These are phyloP conservation scores for Benincasa hispida DNA, from an alignment of 306 rosid genomes.

Conservation along the genomic window DNA sequence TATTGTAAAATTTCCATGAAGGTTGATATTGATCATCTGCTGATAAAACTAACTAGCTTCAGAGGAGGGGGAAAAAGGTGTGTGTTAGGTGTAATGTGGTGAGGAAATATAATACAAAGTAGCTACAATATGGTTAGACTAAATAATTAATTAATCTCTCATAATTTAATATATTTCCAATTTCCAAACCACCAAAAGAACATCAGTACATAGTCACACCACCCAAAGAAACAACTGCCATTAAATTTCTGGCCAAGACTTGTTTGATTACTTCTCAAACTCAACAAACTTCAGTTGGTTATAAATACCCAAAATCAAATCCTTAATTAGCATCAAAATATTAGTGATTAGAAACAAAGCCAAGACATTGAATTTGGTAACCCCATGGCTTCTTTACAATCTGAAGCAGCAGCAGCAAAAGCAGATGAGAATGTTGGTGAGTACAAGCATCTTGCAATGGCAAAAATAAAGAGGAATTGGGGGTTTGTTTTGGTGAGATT, in stretches of 20 bases:
- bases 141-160: too few species aligned
- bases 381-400: neutral
- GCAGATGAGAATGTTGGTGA: constrained; percentile 4
- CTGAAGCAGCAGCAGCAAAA: constrained; percentile 20
- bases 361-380: neutral
- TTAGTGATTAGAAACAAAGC: neutral
- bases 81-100: too few species aligned
- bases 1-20: too few species aligned
- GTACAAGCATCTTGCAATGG: neutral
- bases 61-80: too few species aligned
- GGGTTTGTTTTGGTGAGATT: constrained; percentile 39
- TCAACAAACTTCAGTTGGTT: constrained; percentile 16
- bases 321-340: too few species aligned
- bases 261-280: constrained; percentile 28
- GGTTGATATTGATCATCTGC: too few species aligned
- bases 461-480: constrained; percentile 20
- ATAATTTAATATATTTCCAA: too few species aligned
- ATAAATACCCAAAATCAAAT: neutral
- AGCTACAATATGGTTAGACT: too few species aligned
- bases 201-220: neutral
- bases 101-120: too few species aligned
- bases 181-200: neutral
- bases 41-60: too few species aligned
- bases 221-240: neutral
- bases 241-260: too few species aligned